Conservation (phyloP, 768 basidiomycete species). For the Plicaturopsis crispa region DNA sequence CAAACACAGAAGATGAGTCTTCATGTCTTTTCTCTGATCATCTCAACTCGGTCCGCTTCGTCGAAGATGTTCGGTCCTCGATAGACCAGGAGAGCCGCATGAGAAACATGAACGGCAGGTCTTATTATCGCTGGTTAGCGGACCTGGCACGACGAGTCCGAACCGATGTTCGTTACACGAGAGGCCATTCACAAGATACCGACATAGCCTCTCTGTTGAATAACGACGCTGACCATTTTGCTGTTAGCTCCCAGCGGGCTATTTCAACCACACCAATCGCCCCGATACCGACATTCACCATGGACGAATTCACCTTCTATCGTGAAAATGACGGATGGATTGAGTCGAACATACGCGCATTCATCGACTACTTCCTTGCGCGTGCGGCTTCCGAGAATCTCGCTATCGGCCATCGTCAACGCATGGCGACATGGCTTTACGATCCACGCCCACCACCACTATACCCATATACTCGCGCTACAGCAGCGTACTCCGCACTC, state of each 20-base stretch:
- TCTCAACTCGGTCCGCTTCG: slow-evolving; percentile 14
- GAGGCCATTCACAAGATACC: slow-evolving; percentile 1
- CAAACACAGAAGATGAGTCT: not conserved
- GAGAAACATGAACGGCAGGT: slow-evolving; percentile 17
- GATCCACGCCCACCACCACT: slow-evolving; percentile 9
- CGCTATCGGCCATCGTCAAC: no score
- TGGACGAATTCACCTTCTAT: slow-evolving; percentile 7
- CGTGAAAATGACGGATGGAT: slow-evolving; percentile 2
- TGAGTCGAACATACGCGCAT: slow-evolving; percentile 2
- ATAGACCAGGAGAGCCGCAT: slow-evolving; percentile 6
- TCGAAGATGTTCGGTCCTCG: slow-evolving; percentile 9
- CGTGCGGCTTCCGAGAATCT: no score
- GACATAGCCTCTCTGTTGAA: slow-evolving; percentile 2
- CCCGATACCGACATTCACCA: slow-evolving; percentile 10
- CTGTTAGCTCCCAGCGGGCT: slow-evolving; percentile 2
- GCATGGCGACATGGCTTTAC: no score
- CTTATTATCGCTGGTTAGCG: slow-evolving; percentile 17
- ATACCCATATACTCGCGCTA: slow-evolving; percentile 10
- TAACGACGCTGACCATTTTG: slow-evolving; percentile 6
- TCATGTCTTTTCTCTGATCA: slow-evolving; percentile 14
- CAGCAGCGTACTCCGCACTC: slow-evolving; percentile 13
- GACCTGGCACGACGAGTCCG: not conserved
- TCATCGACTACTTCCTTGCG: no score
- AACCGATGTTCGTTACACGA: slow-evolving; percentile 1
- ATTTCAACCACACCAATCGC: not conserved